phyloP scores from a whole-genome alignment of 2,329 filamentous ascomycete species.

The Colletotrichum theobromicola region DNA sequence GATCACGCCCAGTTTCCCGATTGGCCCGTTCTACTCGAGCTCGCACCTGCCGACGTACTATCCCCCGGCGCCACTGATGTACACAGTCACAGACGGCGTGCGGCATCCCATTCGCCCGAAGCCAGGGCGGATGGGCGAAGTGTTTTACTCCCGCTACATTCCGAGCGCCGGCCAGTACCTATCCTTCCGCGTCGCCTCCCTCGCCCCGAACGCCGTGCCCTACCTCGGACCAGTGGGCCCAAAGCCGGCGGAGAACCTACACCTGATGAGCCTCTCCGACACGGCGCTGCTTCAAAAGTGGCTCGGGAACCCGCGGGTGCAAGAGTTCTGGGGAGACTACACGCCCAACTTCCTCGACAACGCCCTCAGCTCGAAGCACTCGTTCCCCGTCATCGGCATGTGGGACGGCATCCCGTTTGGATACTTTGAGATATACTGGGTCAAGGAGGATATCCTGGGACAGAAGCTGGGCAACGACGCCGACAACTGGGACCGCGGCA shows the following conservation, averaged over 20 bases:
- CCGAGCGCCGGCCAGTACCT: conserved; percentile 84
- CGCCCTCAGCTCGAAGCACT: conserved; percentile 72
- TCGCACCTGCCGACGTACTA: conserved; percentile 92
- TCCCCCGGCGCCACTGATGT: conserved; percentile 82
- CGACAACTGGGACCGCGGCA: conserved; percentile 83
- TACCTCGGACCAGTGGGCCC: conserved; percentile 65
- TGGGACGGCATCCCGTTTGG: conserved; percentile 97
- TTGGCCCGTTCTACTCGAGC: conserved; percentile 78
- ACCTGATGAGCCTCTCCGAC: conserved; percentile 55
- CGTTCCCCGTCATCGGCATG: conserved; percentile 88
- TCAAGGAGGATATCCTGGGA: conserved; percentile 86
- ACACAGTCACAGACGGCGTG: conserved; percentile 76
- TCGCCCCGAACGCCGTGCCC: conserved; percentile 66
- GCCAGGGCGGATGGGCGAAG: conserved; percentile 86
- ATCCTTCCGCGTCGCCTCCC: conserved; percentile 83
- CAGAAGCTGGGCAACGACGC: conserved; percentile 68
- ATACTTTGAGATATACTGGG: conserved; percentile 98
- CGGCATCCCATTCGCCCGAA: conserved; percentile 89
- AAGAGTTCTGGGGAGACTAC: conserved; percentile 81
- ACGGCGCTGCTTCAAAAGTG: conserved; percentile 75
- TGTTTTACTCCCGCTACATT: conserved; percentile 88
- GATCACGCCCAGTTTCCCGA: conserved; percentile 43
- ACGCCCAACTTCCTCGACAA: conserved; percentile 69
- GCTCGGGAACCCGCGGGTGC: conserved; percentile 87
- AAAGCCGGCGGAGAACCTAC: conserved; percentile 41